Base-by-base conservation (phyloP, 2,329 filamentous ascomycete genomes). In the Penicillium freii region DNA sequence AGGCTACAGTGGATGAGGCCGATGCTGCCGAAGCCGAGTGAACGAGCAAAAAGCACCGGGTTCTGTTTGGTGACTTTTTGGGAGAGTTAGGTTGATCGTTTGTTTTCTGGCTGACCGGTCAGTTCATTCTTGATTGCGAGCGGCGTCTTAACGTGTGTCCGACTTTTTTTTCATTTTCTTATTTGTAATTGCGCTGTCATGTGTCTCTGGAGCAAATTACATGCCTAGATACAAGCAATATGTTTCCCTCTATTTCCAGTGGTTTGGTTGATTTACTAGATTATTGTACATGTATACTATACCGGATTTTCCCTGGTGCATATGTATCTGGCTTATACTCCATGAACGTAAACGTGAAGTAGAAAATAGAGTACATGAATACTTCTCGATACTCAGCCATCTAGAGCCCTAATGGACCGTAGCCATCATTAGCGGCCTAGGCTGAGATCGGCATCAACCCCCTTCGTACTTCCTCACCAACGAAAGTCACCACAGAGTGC, bases 111-210 rank as follows among this genome's bases (percentile, higher is more conserved):
- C 61, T 55, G 51, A 60, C 31, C 54, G 58, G 60, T 62, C 55
- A 58, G 62, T 51, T 63, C 56, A 57, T 60, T 58, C 50, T 65
- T 59, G 58, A 62, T 65, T 66, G 64, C 58, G 59, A 67, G 62
- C 65, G 65, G 64, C 64, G 65, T 67, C 65, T 63, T 67, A 67
- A 67, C 63, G 63, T 67, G 65, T 66, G 58, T 65, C 64, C 61
- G 59, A 64, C 44, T 54, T 59, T 58, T 54, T 58, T 47, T 53
- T 58, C 5, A 17, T 58, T 61, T 60, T 48, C 57, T 54, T 45
- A 60, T 54, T 57, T 63, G 59, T 65, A 65, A 63, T 62, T 60
- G 51, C 51, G 45, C 44, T 58, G 56, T 56, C 56, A 61, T 61
- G 59, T 56, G 53, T 54, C 29, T 64, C 51, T 56, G 45, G 53